Conservation (phyloP, 352 stramenopile species). For the Globisporangium nunn region DNA sequence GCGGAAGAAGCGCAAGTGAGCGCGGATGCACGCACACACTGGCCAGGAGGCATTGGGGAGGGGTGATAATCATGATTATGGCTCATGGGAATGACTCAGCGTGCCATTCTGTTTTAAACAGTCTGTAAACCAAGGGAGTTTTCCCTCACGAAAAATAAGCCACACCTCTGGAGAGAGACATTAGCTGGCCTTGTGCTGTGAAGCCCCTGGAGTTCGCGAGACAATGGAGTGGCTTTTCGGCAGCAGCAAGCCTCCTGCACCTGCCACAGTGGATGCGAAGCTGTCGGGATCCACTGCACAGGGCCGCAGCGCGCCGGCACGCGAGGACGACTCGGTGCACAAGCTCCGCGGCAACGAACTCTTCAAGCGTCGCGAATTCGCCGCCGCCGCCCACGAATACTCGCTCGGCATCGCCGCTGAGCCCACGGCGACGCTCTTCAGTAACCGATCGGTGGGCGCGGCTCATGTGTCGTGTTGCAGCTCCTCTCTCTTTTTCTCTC, state of each 20-base stretch:
- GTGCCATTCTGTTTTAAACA: too few species aligned
- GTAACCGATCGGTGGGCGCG: constrained; percentile 53
- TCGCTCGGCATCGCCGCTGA: constrained; percentile 41
- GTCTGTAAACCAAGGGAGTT: too few species aligned
- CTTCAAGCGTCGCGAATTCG: constrained; percentile 55
- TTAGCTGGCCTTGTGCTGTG: too few species aligned
- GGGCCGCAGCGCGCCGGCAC: constrained; percentile 54
- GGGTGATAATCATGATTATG: too few species aligned
- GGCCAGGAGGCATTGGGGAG: too few species aligned
- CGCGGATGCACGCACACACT: too few species aligned
- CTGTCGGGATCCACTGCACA: constrained; percentile 49
- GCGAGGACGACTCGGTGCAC: constrained; percentile 56
- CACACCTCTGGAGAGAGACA: too few species aligned
- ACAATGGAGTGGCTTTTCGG: constrained; percentile 70
- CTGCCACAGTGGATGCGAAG: constrained; percentile 28
- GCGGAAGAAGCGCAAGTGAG: neutral
- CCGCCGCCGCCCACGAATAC: constrained; percentile 50
- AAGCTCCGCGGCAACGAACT: constrained; percentile 62
- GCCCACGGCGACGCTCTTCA: constrained; percentile 63
- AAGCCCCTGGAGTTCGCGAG: too few species aligned
- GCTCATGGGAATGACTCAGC: too few species aligned
- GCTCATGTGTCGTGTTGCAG: too few species aligned
- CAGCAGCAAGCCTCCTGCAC: constrained; percentile 1
- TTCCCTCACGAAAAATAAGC: too few species aligned
- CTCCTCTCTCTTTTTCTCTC: too few species aligned